Conservation (phyloP, 2,329 filamentous ascomycete genomes). For the Polychaeton citri region DNA sequence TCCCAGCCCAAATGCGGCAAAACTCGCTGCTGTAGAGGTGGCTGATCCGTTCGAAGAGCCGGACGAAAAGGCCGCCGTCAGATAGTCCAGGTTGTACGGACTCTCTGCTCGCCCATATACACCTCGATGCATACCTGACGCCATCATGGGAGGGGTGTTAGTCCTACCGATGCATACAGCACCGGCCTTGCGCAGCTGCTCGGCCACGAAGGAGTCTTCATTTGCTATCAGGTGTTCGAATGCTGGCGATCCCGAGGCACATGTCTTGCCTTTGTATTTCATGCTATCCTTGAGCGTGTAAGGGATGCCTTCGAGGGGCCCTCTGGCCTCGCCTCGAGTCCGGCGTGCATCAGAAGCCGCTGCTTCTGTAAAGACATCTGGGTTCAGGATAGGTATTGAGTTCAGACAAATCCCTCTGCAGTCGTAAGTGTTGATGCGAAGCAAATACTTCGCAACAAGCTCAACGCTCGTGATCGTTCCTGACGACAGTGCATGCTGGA, state of each 20-base stretch:
- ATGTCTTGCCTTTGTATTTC: conserved; percentile 40
- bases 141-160: conserved; percentile 49
- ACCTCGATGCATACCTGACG: conserved; percentile 45
- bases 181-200: conserved; percentile 34
- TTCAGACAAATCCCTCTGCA: conserved; percentile 29
- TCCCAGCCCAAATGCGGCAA: conserved; percentile 41
- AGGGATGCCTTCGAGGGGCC: conserved; percentile 42
- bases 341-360: conserved; percentile 33
- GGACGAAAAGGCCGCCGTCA: conserved; percentile 42
- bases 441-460: conserved; percentile 33
- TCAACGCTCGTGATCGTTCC: conserved; percentile 32
- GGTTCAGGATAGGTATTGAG: conserved; percentile 37
- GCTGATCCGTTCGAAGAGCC: conserved; percentile 46
- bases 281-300: conserved; percentile 47
- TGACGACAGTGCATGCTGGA: conserved; percentile 28
- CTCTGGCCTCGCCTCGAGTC: conserved; percentile 20
- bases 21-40: conserved; percentile 35
- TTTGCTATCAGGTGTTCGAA: conserved; percentile 37
- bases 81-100: conserved; percentile 41
- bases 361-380: conserved; percentile 33
- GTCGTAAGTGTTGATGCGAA: conserved; percentile 36
- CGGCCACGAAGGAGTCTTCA: conserved; percentile 40
- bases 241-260: conserved; percentile 42
- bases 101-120: conserved; percentile 43
- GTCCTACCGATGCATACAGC: conserved; percentile 42